These are phyloP conservation scores for Oropetium thomaeum DNA, from an alignment of 176 grass and related monocot species.

Conservation along the genomic window DNA sequence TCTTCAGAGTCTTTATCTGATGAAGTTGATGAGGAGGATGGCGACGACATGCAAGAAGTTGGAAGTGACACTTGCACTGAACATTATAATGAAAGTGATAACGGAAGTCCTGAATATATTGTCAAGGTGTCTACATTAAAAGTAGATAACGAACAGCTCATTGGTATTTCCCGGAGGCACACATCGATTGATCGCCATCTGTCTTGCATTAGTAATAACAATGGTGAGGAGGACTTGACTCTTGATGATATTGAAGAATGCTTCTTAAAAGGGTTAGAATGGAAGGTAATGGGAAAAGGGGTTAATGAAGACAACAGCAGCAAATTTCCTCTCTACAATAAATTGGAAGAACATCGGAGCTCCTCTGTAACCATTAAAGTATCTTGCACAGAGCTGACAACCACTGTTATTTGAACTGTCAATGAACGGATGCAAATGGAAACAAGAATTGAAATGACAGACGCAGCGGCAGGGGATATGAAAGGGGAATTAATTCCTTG, in stretches of 20 bases:
- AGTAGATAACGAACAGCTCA: constrained; percentile 9
- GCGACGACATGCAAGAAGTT: constrained; percentile 27
- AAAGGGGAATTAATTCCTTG: constrained; percentile 24
- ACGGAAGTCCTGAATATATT: constrained; percentile 26
- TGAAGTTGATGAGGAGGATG: constrained; percentile 43
- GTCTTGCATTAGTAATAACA: constrained; percentile 10
- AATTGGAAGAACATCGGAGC: neutral
- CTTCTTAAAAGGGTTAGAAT: constrained; percentile 67
- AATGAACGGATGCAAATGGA: constrained; percentile 5
- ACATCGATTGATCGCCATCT: constrained; percentile 18
- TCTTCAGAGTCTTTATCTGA: constrained; percentile 34
- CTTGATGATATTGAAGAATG: constrained; percentile 70
- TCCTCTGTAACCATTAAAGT: neutral
- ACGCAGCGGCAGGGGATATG: neutral
- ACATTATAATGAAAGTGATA: constrained; percentile 11
- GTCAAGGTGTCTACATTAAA: neutral
- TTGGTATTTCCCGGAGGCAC: constrained; percentile 49
- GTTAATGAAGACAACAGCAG: neutral
- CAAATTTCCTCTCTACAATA: neutral
- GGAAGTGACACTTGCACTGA: constrained; percentile 39
- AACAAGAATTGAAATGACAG: neutral
- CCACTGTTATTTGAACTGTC: neutral
- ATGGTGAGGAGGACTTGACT: neutral
- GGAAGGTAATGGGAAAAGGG: constrained; percentile 20
- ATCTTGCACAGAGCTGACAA: neutral